Evolutionary conservation across 768 basidiomycete genomes (phyloP), one percentile per base, ranked within the genome.

Genomic region (Lentinula boryana): DNA sequence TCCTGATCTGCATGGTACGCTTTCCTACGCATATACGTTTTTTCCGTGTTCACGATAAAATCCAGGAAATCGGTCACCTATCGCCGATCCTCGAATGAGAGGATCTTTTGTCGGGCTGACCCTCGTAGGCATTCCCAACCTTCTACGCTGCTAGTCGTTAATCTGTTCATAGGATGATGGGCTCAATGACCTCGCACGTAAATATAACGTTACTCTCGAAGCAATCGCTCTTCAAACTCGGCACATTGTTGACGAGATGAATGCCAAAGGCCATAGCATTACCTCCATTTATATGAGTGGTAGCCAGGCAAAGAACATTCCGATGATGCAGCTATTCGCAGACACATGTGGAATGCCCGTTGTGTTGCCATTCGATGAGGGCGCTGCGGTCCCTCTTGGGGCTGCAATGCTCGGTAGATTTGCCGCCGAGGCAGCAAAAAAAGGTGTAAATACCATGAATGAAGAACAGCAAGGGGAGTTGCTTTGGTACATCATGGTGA

Each of bases 51-150:
- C 40, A 44, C 27, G 12, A 18, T 41, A 23, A 4, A 51, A 18
- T 49, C 23, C 72, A 95, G 95, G 96, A 41, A 99, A 99, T 73
- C 83, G 97, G 62, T 98, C 95, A 1, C 97, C 97, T 1, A 86
- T 98, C 49, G 96, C 96, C 2, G 97, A 99, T 71, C 81, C 92
- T n/a, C 85, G 83, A 57, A 97, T 98, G 96, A 82, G 90, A 40
- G 97, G 97, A 18, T 89, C 93, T 54, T 87, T 98, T 61, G 80
- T 87, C 58, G 97, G 97, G 33, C 82, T 98, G 50, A 81, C 88
- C 51, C 84, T 98, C 58, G 89, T 86, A 68, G 40, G 79, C 70
- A 13, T 3, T 18, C 16, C 0, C 38, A 33, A 12, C 33, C 12
- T 56, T 38, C 18, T 35, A 33, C 36, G 3, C 53, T 59, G 1